Evolutionary conservation across 768 basidiomycete species (phyloP), one percentile per base, ranked within the genome.

Genomic region (Hericium erinaceus): DNA sequence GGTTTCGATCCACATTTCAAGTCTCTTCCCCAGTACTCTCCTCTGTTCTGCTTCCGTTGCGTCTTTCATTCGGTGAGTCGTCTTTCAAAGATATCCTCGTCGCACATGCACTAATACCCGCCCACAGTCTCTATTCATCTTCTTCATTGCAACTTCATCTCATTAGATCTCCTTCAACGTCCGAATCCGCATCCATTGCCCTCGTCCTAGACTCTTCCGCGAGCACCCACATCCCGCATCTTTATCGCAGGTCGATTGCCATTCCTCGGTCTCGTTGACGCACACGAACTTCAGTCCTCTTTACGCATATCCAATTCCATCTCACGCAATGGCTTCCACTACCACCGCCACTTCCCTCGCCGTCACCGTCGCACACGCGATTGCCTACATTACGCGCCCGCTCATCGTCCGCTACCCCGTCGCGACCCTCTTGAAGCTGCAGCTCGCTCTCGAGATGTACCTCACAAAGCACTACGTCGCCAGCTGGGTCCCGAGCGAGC

Each of bases 331-430:
- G 39, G 68, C 71, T 69, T 41, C 71, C 62, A 67, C 70, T 59
- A 64, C 80, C 64, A 72, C 77, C 64, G 77, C 70, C 58, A 54
- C 64, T 40, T 62, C 69, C 64, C 82, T 92, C 70, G 75, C 84
- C 60, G 69, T 81, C 72, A 79, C 87, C 61, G 80, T 92, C 69
- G 77, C 84, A 58, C 85, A 91, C 65, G 84, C 84, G 68, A 78
- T 89, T 68, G 74, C 83, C 57, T 88, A 83, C 75, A 77, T 92
- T 69, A 89, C 85, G 38, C 77, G 79, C 39, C 81, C 85, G 57
- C 79, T 89, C 60, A 74, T 78, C 64, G 65, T 70, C 56, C 70
- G 76, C 44, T 81, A 85, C 70, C 71, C 85, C 18, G 75, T 80
- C 48, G 74, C 77, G 57, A 81, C 81, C 62, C 75, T 88, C 70